Percentiles rank a stretch among this genome's conserved stretches.
phyloP scores from a whole-genome alignment of 441 rosid genomes.

The Sinapis alba region DNA sequence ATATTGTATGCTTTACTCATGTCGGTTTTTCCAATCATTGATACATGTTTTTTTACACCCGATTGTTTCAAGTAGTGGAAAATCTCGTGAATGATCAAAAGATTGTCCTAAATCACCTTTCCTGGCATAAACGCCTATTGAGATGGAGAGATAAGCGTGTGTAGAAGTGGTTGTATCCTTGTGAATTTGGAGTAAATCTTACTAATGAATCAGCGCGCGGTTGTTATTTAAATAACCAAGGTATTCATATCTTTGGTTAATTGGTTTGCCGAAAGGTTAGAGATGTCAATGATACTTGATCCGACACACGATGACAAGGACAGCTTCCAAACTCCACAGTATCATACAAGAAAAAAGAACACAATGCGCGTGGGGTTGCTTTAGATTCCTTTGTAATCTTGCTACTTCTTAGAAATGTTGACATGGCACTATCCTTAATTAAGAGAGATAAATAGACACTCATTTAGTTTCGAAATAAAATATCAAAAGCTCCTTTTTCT shows the following conservation, averaged over 20 bases:
- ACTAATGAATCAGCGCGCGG: not conserved
- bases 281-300: constrained; percentile 13
- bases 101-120: too few relatives aligned
- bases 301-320: constrained; percentile 36
- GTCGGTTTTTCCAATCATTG: too few relatives aligned
- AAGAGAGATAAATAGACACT: constrained; percentile 1
- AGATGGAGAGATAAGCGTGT: too few relatives aligned
- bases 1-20: too few relatives aligned
- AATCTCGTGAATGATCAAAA: too few relatives aligned
- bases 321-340: constrained; percentile 26
- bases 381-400: constrained; percentile 41
- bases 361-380: constrained; percentile 38
- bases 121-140: too few relatives aligned
- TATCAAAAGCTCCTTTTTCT: not conserved
- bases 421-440: constrained; percentile 15
- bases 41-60: too few relatives aligned
- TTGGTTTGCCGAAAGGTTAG: not conserved
- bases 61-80: too few relatives aligned
- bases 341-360: constrained; percentile 25
- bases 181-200: not conserved
- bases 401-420: constrained; percentile 27
- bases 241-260: not conserved
- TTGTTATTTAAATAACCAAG: not conserved
- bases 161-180: too few relatives aligned
- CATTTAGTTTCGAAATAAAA: not conserved